Conservation (phyloP, 2,329 filamentous ascomycete species). For the Pseudocercospora musae region DNA sequence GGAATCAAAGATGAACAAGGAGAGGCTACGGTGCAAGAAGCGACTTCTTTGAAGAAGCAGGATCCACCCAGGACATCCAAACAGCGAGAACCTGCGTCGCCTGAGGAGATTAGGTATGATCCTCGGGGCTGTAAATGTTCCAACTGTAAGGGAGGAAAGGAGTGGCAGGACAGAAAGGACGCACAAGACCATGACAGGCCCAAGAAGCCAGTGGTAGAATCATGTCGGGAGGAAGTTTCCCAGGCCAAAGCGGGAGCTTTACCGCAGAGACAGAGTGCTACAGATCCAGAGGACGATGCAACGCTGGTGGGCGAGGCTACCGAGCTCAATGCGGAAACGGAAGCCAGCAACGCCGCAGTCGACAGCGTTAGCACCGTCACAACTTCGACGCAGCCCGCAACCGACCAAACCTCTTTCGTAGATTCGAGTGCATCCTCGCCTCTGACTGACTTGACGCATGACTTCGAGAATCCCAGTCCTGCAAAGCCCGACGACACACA, state of each 20-base stretch:
- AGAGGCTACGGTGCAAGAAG: neutral
- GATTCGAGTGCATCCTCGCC: neutral
- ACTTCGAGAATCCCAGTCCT: neutral
- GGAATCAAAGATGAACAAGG: neutral
- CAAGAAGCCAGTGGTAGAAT: neutral
- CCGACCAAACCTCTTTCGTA: neutral
- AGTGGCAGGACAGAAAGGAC: neutral
- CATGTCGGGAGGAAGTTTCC: neutral
- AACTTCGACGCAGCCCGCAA: neutral
- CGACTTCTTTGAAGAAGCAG: neutral
- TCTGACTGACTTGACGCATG: neutral
- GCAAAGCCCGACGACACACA: neutral
- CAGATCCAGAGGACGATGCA: neutral
- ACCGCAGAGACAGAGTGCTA: neutral
- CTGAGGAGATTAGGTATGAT: conserved; percentile 5
- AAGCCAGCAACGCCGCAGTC: conserved; percentile 75
- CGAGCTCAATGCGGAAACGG: neutral
- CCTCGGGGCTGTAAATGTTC: neutral
- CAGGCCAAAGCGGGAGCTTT: neutral
- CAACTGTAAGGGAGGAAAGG: neutral
- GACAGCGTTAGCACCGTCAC: conserved; percentile 60
- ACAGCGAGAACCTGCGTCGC: neutral
- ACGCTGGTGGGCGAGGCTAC: neutral
- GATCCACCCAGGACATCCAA: neutral
- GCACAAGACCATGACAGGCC: neutral